Evolutionary conservation across 2,329 filamentous ascomycete genomes (phyloP), one percentile per base, ranked within the genome.

Genomic region (Calonectria montana): DNA sequence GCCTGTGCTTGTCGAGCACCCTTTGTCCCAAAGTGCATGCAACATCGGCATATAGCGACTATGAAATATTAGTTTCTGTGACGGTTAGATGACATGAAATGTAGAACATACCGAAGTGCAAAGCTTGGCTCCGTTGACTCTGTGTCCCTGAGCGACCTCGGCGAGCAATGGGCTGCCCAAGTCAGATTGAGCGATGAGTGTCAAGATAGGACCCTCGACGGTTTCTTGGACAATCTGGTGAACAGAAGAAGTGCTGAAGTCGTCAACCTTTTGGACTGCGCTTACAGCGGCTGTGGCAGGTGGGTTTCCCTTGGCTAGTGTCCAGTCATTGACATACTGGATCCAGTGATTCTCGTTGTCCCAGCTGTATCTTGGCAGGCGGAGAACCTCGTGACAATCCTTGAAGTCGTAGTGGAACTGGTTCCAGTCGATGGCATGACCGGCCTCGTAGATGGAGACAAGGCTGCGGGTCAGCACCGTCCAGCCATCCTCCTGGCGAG

Each of bases 291-390:
- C 15, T 35, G 41, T 41, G 31, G 59, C 16, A 35, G 47, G 39
- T n/a, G 87, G 62, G 84, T 85, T 64, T 91, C 89, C 31, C 86
- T 94, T 95, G 74, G 88, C 90, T 35, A 94, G 85, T 25, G 87
- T 89, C 91, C 92, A 94, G 81, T 94, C 91, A 72, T 93, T 92
- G 72, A 87, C 82, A 78, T 90, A 90, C 75, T 87, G 85, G 35
- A 90, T 84, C 89, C 89, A 91, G 81, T 94, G 94, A 75, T 89
- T 91, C 86, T 94, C 94, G 78, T 90, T 85, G 77, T 94, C 91
- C 82, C 92, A 95, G 0, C 87, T 87, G 81, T 95, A 95, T 3
- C 89, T 88, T 1, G 93, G 93, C 1, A 95, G 84, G 13, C 89
- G 84, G n/a, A 94, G 83, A 25, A 94, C 84, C 9, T 83, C 81